A percentile compares a stretch with the other conserved stretches of the same genome.
Evolutionary conservation across 768 basidiomycete species (phyloP).

Genomic region (Podaxis pistillaris): DNA sequence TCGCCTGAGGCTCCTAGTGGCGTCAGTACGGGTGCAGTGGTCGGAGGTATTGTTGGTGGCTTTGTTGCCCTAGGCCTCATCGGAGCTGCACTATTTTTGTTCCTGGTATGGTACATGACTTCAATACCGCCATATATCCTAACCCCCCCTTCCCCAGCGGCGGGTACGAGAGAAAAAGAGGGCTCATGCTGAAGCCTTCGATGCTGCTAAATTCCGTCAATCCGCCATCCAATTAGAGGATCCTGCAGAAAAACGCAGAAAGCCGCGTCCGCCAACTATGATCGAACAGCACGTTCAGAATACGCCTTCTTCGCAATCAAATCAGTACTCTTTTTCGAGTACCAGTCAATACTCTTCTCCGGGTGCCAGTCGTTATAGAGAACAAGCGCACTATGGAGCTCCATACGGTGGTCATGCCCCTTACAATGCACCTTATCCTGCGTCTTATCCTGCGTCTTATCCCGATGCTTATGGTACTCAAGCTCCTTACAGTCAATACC

Average conservation of each 20-base stretch:
- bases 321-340: not conserved
- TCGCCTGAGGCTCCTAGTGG: not conserved
- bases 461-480: not conserved
- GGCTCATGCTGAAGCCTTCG: conserved; percentile 12
- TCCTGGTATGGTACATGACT: not conserved
- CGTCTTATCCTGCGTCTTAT: not conserved
- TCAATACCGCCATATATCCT: not conserved
- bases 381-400: not conserved
- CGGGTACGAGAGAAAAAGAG: conserved; percentile 3
- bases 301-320: not conserved
- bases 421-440: not conserved
- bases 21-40: conserved; percentile 8
- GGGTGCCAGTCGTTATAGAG: not conserved
- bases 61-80: conserved; percentile 8
- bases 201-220: conserved; percentile 16
- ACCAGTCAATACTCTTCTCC: not conserved
- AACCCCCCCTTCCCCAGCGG: not conserved
- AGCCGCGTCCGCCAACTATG: conserved; percentile 17
- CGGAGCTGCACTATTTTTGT: conserved; percentile 9
- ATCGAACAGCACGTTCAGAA: conserved; percentile 14
- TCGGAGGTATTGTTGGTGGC: conserved; percentile 10
- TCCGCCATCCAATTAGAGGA: conserved; percentile 18
- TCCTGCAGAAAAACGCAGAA: conserved; percentile 1
- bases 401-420: not conserved
- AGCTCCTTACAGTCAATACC: conserved; percentile 5